phyloP scores from a whole-genome alignment of 495 filamentous ascomycete species.

The Penicillium angulare region DNA sequence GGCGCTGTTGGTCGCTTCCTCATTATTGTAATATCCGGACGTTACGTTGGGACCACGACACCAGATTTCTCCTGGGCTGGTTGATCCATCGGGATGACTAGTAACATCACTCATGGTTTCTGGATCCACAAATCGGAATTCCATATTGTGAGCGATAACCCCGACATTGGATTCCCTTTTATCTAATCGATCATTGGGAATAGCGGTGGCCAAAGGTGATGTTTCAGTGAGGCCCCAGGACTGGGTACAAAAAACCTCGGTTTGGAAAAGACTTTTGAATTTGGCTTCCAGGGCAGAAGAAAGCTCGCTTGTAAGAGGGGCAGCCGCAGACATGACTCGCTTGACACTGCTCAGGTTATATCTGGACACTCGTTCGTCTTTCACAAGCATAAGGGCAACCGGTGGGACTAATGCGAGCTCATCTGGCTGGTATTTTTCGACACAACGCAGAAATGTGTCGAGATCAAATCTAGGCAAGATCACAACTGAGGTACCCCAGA shows the following conservation, averaged over 20 bases:
- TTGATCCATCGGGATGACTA: conserved; percentile 43
- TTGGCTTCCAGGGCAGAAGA: conserved; percentile 58
- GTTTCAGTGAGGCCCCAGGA: conserved; percentile 76
- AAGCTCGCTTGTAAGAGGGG: conserved; percentile 71
- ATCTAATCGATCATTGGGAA: conserved; percentile 51
- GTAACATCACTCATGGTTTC: conserved; percentile 30
- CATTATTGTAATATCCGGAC: conserved; percentile 64
- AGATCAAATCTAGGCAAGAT: conserved; percentile 79
- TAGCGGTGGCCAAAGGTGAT: conserved; percentile 41
- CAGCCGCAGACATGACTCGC: conserved; percentile 76
- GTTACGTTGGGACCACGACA: conserved; percentile 58
- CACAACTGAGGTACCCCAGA: conserved; percentile 37
- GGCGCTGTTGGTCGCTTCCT: conserved; percentile 60
- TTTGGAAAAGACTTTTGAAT: conserved; percentile 30
- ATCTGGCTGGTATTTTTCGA: conserved; percentile 21
- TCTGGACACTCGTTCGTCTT: conserved; percentile 61
- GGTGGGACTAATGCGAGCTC: conserved; percentile 59
- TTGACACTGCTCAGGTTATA: conserved; percentile 71
- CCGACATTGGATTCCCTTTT: conserved; percentile 59
- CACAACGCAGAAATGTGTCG: conserved; percentile 29
- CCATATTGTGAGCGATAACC: conserved; percentile 53
- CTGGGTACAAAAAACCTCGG: conserved; percentile 66
- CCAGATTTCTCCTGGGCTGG: conserved; percentile 59
- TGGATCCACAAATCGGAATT: conserved; percentile 58
- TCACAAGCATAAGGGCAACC: conserved; percentile 68